Percentiles rank a stretch among this genome's conserved stretches.
phyloP scores from a whole-genome alignment of 73 alveolate species.

The Paramecium octaurelia region DNA sequence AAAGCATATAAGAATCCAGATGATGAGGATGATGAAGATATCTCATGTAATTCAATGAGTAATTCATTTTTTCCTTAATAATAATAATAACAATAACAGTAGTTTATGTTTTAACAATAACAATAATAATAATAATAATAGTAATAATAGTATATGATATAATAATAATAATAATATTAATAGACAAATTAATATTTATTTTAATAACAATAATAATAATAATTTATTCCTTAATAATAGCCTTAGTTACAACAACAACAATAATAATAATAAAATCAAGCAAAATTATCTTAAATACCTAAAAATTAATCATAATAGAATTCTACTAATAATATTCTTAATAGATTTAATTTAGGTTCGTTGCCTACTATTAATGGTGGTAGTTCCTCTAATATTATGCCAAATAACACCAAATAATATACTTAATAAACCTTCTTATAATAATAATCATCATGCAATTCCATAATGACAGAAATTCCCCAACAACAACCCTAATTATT shows the following conservation, averaged over 20 bases:
- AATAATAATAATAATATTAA: neutral
- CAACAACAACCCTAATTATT: neutral
- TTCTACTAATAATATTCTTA: neutral
- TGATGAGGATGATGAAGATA: constrained; percentile 29
- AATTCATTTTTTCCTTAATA: neutral
- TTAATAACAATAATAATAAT: neutral
- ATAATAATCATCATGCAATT: neutral
- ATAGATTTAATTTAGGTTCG: constrained; percentile 1
- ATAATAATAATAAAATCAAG: neutral
- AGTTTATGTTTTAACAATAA: neutral
- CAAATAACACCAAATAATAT: neutral
- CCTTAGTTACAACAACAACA: neutral
- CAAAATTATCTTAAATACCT: neutral
- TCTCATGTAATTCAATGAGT: neutral
- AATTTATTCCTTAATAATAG: neutral
- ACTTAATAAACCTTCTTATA: neutral
- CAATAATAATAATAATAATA: neutral
- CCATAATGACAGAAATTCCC: neutral
- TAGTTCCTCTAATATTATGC: neutral
- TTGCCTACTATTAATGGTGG: constrained; percentile 1
- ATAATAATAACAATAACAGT: neutral
- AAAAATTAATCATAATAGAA: neutral
- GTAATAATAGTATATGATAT: neutral
- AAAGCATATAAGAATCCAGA: constrained; percentile 28
- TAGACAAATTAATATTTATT: neutral